These are phyloP conservation scores for Penicillium waksmanii DNA, from an alignment of 495 filamentous ascomycete species.

Conservation along the genomic window DNA sequence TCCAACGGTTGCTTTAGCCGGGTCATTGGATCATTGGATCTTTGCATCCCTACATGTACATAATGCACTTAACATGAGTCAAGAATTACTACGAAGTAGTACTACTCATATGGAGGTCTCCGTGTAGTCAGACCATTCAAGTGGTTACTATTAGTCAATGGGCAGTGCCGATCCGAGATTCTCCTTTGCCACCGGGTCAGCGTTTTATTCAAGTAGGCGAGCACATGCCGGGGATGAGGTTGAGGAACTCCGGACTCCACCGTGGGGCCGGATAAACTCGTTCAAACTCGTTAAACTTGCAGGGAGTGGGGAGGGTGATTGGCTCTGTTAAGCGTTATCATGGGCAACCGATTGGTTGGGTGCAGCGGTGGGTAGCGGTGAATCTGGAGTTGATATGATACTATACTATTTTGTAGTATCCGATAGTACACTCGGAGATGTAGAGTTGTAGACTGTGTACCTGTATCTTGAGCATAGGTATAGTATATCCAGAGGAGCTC, in stretches of 20 bases:
- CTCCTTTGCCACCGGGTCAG: slow-evolving; percentile 19
- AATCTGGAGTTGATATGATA: no score
- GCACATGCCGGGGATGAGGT: slow-evolving; percentile 21
- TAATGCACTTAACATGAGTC: no score
- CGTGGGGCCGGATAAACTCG: slow-evolving; percentile 15
- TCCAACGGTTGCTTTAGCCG: no score
- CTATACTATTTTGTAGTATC: not conserved
- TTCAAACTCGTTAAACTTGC: slow-evolving; percentile 11
- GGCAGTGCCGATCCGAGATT: slow-evolving; percentile 5
- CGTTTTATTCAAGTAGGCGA: slow-evolving; percentile 17
- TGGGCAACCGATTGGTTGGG: slow-evolving; percentile 18
- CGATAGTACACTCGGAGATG: no score
- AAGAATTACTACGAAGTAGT: not conserved
- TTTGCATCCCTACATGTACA: no score
- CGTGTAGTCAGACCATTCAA: not conserved
- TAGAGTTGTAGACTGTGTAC: no score
- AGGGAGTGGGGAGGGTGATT: slow-evolving; percentile 16
- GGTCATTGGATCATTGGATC: no score
- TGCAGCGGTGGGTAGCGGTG: not conserved
- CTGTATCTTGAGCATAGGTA: no score
- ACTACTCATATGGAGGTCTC: not conserved
- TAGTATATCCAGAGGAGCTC: no score
- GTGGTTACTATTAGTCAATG: not conserved
- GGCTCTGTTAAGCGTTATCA: slow-evolving; percentile 24
- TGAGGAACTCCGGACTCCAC: slow-evolving; percentile 6